phyloP scores from a whole-genome alignment of 495 filamentous ascomycete genomes.

The Tetracladium marchalianum region DNA sequence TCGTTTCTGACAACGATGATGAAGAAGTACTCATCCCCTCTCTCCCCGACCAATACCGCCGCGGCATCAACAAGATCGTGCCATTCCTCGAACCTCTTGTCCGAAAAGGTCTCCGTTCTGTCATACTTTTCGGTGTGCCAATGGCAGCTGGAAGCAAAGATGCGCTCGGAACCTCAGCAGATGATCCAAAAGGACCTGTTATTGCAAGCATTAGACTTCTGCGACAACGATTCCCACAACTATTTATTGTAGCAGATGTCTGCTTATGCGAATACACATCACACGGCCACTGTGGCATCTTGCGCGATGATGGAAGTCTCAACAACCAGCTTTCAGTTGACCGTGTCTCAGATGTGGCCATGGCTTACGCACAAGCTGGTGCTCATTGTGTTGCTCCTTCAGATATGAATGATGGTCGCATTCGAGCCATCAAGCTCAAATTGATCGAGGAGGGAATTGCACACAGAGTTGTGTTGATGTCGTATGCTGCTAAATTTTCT shows the following conservation, averaged over 20 bases:
- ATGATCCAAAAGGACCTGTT: conserved; percentile 87
- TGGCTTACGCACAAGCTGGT: conserved; percentile 86
- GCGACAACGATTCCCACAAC: conserved; percentile 68
- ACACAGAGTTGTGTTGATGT: conserved; percentile 87
- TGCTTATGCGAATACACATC: conserved; percentile 98
- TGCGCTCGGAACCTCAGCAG: conserved; percentile 83
- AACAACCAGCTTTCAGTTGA: conserved; percentile 91
- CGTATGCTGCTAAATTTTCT: conserved; percentile 93
- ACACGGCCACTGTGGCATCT: conserved; percentile 96
- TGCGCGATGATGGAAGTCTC: conserved; percentile 80
- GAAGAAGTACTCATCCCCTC: conserved; percentile 87
- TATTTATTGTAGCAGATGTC: conserved; percentile 87
- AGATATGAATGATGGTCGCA: conserved; percentile 97
- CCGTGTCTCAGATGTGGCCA: conserved; percentile 82
- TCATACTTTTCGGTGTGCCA: conserved; percentile 94
- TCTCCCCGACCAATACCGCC: conserved; percentile 77
- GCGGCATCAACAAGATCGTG: conserved; percentile 76
- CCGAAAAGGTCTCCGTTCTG: conserved; percentile 76
- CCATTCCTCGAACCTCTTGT: conserved; percentile 80
- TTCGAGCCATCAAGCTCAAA: conserved; percentile 93
- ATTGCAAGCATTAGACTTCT: conserved; percentile 75
- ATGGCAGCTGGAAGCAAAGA: conserved; percentile 73
- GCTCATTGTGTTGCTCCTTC: conserved; percentile 95
- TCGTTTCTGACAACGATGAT: conserved; percentile 87
- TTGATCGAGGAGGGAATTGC: conserved; percentile 85